Percentiles rank a stretch among this genome's conserved stretches.
Conservation (phyloP, 345 rosid species). For the Hevea brasiliensis region DNA sequence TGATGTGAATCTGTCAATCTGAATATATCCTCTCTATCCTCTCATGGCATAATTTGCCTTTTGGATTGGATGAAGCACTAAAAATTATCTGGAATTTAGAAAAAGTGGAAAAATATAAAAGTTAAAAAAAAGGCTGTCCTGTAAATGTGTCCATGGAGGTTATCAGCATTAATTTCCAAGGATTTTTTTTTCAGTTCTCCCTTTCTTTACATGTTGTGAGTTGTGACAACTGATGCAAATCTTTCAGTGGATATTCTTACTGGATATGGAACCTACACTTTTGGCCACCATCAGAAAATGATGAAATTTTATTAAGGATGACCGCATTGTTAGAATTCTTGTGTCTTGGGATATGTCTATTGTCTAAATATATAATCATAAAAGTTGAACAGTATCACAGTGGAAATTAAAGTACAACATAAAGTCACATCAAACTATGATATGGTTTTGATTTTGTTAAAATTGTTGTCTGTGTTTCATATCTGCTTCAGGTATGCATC, state of each 20-base stretch:
- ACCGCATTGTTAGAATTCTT: neutral
- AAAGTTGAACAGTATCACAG: neutral
- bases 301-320: neutral
- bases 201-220: neutral
- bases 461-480: neutral
- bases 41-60: neutral
- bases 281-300: neutral
- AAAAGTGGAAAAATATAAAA: neutral
- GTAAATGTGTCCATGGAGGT: neutral
- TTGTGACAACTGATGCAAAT: neutral
- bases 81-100: neutral
- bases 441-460: neutral
- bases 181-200: neutral
- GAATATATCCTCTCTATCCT: neutral
- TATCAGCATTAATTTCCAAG: neutral
- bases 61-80: neutral
- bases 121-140: neutral
- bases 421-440: neutral
- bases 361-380: neutral
- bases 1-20: neutral
- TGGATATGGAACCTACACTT: neutral
- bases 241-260: neutral
- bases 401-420: neutral
- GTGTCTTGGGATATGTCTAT: neutral
- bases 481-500: slow-evolving; percentile 58